Conservation (phyloP, 1,284 basidiomycete species). For the Ustilago hordei region DNA sequence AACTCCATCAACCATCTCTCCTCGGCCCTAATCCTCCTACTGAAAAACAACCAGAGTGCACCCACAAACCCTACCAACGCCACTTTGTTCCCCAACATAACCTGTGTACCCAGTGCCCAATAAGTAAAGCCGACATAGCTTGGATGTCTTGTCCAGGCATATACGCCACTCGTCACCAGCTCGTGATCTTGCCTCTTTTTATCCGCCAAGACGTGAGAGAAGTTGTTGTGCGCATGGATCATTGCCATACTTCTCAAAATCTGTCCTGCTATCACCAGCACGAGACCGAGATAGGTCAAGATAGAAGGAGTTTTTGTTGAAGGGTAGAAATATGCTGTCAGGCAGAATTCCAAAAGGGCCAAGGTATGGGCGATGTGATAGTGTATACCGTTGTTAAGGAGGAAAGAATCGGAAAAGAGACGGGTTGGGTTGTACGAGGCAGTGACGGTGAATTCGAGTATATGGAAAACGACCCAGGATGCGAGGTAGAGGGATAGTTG, state of each 20-base stretch:
- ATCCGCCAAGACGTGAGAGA: constrained; percentile 77
- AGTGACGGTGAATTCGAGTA: constrained; percentile 93
- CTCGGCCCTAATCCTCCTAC: constrained; percentile 81
- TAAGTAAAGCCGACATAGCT: constrained; percentile 98
- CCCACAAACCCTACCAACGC: constrained; percentile 77
- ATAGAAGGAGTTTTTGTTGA: constrained; percentile 13
- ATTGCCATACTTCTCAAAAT: constrained; percentile 86
- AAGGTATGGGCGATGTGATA: constrained; percentile 87
- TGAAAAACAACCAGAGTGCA: constrained; percentile 88
- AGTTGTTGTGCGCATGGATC: constrained; percentile 93
- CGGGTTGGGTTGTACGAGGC: constrained; percentile 94
- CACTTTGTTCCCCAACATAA: constrained; percentile 89
- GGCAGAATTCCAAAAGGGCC: constrained; percentile 83
- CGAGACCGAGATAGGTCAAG: constrained; percentile 72
- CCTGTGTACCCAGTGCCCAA: constrained; percentile 94
- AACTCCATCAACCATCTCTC: constrained; percentile 80
- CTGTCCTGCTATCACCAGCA: constrained; percentile 80
- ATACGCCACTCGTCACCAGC: constrained; percentile 64
- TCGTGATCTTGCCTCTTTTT: constrained; percentile 60
- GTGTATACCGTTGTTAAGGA: constrained; percentile 87
- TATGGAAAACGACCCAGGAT: constrained; percentile 78
- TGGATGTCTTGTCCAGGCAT: constrained; percentile 82
- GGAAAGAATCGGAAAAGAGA: constrained; percentile 90
- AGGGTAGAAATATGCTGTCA: constrained; percentile 65
- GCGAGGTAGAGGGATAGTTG: constrained; percentile 57